These are phyloP conservation scores for Naganishia randhawae DNA, from an alignment of 768 basidiomycete genomes.

Conservation along the genomic window DNA sequence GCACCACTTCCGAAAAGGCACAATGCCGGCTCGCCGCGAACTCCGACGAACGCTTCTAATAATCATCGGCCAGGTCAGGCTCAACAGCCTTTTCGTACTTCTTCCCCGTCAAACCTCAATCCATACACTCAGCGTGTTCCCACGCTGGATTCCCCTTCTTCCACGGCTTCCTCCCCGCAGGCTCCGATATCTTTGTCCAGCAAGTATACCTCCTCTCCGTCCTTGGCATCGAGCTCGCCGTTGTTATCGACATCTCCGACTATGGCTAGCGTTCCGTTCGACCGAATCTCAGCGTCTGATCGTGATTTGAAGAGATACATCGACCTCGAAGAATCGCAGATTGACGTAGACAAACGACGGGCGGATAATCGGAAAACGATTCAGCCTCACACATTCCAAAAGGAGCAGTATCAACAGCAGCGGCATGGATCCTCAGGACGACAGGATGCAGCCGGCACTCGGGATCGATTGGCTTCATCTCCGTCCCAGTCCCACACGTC, in stretches of 20 bases:
- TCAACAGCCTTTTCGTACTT: constrained; percentile 15
- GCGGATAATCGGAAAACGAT: constrained; percentile 16
- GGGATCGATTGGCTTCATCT: constrained; percentile 4
- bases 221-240: background rate
- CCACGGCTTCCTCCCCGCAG: background rate
- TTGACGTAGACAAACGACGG: background rate
- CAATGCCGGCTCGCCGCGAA: background rate
- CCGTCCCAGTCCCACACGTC: constrained; percentile 1
- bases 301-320: constrained; percentile 1
- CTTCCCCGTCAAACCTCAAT: constrained; percentile 7
- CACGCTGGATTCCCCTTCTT: background rate
- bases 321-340: background rate
- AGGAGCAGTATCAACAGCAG: constrained; percentile 8
- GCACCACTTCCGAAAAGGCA: constrained; percentile 4
- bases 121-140: constrained; percentile 9
- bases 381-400: constrained; percentile 11
- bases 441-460: background rate
- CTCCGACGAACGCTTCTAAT: background rate
- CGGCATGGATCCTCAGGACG: background rate
- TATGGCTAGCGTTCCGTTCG: background rate
- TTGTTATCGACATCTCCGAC: constrained; percentile 1
- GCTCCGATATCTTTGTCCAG: background rate
- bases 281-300: constrained; percentile 15
- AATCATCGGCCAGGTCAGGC: constrained; percentile 3
- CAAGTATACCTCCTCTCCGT: background rate